Conservation (phyloP, 2,329 filamentous ascomycete genomes). For the Colletotrichum eremochloae region DNA sequence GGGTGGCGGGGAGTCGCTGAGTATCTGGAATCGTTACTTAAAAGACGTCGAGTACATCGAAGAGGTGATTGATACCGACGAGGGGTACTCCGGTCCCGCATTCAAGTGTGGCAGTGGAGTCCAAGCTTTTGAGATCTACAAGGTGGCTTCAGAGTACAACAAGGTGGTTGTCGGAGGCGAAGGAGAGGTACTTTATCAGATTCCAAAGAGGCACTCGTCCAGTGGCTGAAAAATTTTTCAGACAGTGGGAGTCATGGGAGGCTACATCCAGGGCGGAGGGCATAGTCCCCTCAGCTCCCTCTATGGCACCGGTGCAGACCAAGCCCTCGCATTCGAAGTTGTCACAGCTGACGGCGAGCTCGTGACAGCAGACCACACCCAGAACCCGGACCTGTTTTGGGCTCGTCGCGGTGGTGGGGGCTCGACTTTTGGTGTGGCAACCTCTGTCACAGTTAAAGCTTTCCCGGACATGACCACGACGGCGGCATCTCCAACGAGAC, state of each 20-base stretch:
- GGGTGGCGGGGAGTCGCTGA: slow-evolving; percentile 20
- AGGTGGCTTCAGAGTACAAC: slow-evolving; percentile 3
- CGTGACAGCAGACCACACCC: slow-evolving; percentile 59
- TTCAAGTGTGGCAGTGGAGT: slow-evolving; percentile 26
- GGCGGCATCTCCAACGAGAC: slow-evolving; percentile 27
- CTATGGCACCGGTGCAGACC: slow-evolving; percentile 71
- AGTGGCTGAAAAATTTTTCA: neutral
- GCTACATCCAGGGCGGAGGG: slow-evolving; percentile 72
- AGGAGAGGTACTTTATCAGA: slow-evolving; percentile 10
- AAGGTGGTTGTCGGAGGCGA: slow-evolving; percentile 26
- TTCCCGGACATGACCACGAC: slow-evolving; percentile 19
- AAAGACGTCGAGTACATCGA: slow-evolving; percentile 21
- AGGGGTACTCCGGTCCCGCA: slow-evolving; percentile 17
- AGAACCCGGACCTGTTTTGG: slow-evolving; percentile 73
- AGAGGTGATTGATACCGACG: neutral
- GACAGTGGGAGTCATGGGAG: slow-evolving; percentile 70
- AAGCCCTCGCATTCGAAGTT: slow-evolving; percentile 68
- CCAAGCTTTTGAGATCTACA: slow-evolving; percentile 26
- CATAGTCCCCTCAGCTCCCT: slow-evolving; percentile 65
- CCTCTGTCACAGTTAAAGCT: slow-evolving; percentile 28
- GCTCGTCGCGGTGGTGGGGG: slow-evolving; percentile 71
- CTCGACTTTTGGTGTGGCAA: slow-evolving; percentile 26
- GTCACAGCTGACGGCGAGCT: slow-evolving; percentile 63
- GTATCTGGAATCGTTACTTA: slow-evolving; percentile 32
- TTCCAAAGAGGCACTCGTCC: too few relatives aligned